Evolutionary conservation across 2,329 filamentous ascomycete species (phyloP).

Genomic region (Colletotrichum lentis): DNA sequence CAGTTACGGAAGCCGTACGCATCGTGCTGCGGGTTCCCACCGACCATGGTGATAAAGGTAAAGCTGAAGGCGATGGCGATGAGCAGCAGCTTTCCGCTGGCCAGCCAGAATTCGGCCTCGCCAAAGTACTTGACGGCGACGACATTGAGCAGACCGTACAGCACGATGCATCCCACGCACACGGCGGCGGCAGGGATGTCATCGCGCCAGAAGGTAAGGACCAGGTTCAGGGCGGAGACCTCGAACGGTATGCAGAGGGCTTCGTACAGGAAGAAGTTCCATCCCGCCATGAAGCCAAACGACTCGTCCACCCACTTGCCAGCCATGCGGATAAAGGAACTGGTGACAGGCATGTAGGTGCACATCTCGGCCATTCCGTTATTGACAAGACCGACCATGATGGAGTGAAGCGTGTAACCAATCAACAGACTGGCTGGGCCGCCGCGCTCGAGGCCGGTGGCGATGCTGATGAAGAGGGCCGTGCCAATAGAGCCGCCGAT

Average conservation of each 20-base stretch:
- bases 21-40: constrained; percentile 75
- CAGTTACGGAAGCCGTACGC: constrained; percentile 76
- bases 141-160: constrained; percentile 45
- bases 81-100: constrained; percentile 69
- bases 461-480: constrained; percentile 69
- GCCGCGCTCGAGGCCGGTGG: constrained; percentile 58
- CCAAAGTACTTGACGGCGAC: constrained; percentile 39
- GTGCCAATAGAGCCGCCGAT: constrained; percentile 67
- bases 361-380: constrained; percentile 73
- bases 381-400: constrained; percentile 68
- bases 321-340: constrained; percentile 70
- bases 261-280: constrained; percentile 58
- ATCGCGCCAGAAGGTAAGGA: constrained; percentile 34
- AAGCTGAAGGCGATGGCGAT: constrained; percentile 74
- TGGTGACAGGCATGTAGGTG: constrained; percentile 67
- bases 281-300: constrained; percentile 62
- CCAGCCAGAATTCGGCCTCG: constrained; percentile 76
- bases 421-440: constrained; percentile 63
- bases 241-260: constrained; percentile 55
- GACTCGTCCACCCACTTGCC: constrained; percentile 73
- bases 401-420: constrained; percentile 64
- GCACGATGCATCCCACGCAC: constrained; percentile 26
- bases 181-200: constrained; percentile 25
- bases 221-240: constrained; percentile 52
- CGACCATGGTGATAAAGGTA: constrained; percentile 83